Evolutionary conservation across 768 basidiomycete species (phyloP), one percentile per base, ranked within the genome.

Genomic region (Heimioporus sp.): DNA sequence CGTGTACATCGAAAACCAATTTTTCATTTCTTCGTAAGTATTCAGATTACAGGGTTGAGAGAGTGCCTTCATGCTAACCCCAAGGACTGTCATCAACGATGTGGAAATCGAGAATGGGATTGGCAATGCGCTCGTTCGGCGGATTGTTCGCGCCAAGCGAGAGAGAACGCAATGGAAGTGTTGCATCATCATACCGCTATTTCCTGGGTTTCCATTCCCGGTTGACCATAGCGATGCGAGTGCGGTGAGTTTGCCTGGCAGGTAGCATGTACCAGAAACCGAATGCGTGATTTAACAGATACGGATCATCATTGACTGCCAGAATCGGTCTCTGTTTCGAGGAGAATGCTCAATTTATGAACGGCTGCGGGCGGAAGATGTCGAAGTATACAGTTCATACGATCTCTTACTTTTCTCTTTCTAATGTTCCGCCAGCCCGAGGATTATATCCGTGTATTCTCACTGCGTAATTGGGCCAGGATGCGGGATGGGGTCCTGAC

Each of bases 1-100:
- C 65, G 90, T 99, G 32, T 99, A 99, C 72, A 97, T 99, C 56
- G 96, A 98, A 66, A 93, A 94, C 59, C 91, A 93, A 65, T 93
- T 92, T 64, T 92, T 93, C 69, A 90, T 93, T 56, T 86, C 89
- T 1, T 91, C 89, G 90, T 92, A 68, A 65, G 88, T 55, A 45
- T 38, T 6, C 20, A 3, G 11, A 39, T 37, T n/a, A 16, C 37
- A 21, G 7, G 34, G 37, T 12, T 39, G 46, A 41, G 46, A 44
- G 30, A 20, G 54, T 19, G 46, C 38, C 41, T 52, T 43, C 34
- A 34, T 17, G 31, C 19, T 17, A 12, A 30, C 35, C 28, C n/a
- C n/a, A 58, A 91, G 90, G 32, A 98, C 96, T 2, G 74, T 82
- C 2, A 82, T 95, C 12, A 90, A 87, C 56, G 94, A 94, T 54